These are phyloP conservation scores for Ocimum tenuiflorum DNA, from an alignment of 257 asterid genomes.

Conservation along the genomic window DNA sequence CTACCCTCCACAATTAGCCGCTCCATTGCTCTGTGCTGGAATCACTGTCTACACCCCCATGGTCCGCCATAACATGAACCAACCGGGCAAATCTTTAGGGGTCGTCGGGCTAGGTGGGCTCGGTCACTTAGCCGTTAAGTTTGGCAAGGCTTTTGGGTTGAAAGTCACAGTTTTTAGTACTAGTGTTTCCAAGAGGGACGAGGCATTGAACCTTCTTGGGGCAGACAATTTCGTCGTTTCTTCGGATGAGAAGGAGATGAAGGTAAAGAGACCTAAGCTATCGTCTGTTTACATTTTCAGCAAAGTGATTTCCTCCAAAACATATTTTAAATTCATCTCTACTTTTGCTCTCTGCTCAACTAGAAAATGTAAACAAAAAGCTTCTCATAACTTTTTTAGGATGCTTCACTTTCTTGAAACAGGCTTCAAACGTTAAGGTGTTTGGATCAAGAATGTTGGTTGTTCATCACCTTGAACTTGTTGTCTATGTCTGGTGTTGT, in stretches of 20 bases:
- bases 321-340: too few relatives aligned
- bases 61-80: conserved; percentile 77
- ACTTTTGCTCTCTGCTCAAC: too few relatives aligned
- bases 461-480: not conserved
- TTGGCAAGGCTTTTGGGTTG: conserved; percentile 92
- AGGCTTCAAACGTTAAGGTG: not conserved
- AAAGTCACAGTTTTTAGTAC: conserved; percentile 88
- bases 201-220: conserved; percentile 63
- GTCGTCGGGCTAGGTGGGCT: conserved; percentile 92
- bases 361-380: too few relatives aligned
- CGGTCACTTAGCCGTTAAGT: conserved; percentile 91
- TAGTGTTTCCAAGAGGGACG: conserved; percentile 63
- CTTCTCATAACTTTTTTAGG: too few relatives aligned
- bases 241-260: conserved; percentile 65
- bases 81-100: conserved; percentile 80
- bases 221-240: conserved; percentile 79
- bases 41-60: conserved; percentile 86
- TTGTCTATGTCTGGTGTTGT: conserved; percentile 20
- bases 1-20: conserved; percentile 66
- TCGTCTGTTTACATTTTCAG: too few relatives aligned
- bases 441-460: not conserved
- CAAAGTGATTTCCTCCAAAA: too few relatives aligned
- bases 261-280: too few relatives aligned
- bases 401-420: too few relatives aligned
- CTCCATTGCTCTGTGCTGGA: conserved; percentile 94